Evolutionary conservation across 352 stramenopile genomes (phyloP).

Genomic region (Phytophthora foliorum): DNA sequence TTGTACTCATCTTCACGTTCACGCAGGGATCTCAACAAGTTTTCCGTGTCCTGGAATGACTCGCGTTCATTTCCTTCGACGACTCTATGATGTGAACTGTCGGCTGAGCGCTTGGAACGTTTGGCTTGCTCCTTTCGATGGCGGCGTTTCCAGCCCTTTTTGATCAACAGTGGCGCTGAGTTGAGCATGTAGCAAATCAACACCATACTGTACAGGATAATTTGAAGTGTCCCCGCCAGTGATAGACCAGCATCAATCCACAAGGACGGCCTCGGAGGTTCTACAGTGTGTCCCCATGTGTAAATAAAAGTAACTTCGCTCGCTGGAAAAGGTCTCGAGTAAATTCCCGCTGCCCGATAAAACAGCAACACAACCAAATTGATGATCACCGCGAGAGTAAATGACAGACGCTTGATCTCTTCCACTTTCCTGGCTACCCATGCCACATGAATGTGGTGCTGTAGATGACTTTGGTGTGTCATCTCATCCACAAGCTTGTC

Average conservation of each 20-base stretch:
- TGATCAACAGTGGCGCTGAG: conserved; percentile 70
- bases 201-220: conserved; percentile 58
- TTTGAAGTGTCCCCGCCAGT: conserved; percentile 60
- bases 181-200: conserved; percentile 76
- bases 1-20: conserved; percentile 75
- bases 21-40: conserved; percentile 61
- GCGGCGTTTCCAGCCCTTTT: conserved; percentile 75
- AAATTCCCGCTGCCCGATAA: conserved; percentile 61
- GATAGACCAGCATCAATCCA: conserved; percentile 50
- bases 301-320: conserved; percentile 49
- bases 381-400: conserved; percentile 58
- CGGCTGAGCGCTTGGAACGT: conserved; percentile 53
- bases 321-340: conserved; percentile 62
- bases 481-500: conserved; percentile 83
- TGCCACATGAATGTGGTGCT: conserved; percentile 42
- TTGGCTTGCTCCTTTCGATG: conserved; percentile 51
- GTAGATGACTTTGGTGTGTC: conserved; percentile 67
- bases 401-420: conserved; percentile 63
- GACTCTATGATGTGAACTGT: conserved; percentile 34
- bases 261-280: conserved; percentile 34
- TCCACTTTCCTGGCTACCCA: conserved; percentile 53
- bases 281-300: conserved; percentile 16
- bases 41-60: conserved; percentile 73
- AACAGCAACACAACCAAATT: conserved; percentile 73
- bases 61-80: conserved; percentile 52